These are phyloP conservation scores for Pholiota microspora DNA, from an alignment of 768 basidiomycete species.

Conservation along the genomic window DNA sequence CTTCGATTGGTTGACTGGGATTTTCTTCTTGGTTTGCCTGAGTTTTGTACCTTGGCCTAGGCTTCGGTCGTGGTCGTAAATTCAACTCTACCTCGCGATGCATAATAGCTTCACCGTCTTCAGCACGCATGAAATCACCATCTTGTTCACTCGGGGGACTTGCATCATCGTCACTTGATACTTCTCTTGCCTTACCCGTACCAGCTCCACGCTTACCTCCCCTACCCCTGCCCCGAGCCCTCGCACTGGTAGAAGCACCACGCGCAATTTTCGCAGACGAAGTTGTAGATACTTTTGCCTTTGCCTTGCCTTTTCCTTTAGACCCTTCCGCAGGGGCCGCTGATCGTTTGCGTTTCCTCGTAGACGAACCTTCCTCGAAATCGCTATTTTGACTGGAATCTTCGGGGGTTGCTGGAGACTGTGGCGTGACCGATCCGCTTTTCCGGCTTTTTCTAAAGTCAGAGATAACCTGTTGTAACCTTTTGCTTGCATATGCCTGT, in stretches of 20 bases:
- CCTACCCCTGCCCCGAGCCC: background rate
- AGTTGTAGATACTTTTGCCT: background rate
- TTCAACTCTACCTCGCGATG: conserved; percentile 21
- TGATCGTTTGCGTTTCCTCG: conserved; percentile 19
- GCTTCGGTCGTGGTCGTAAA: conserved; percentile 35
- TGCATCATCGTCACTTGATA: conserved; percentile 5
- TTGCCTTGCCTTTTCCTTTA: conserved; percentile 13
- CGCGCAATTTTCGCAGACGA: background rate
- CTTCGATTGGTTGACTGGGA: background rate
- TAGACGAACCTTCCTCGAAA: conserved; percentile 18
- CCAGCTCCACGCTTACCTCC: background rate
- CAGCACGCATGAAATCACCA: conserved; percentile 3
- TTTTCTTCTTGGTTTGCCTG: background rate
- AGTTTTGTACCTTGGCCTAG: conserved; percentile 19
- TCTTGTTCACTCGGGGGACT: conserved; percentile 2
- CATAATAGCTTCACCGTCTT: conserved; percentile 7
- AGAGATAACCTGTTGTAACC: conserved; percentile 82
- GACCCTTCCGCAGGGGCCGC: conserved; percentile 5
- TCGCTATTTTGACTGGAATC: conserved; percentile 13
- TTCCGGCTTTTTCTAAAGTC: conserved; percentile 68
- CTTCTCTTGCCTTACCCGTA: conserved; percentile 4
- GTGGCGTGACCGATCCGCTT: conserved; percentile 22
- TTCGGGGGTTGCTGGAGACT: background rate
- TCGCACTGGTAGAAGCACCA: background rate
- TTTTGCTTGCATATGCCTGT: conserved; percentile 82